Percentiles rank a stretch among this genome's conserved stretches.
These are phyloP conservation scores for Canavalia ensiformis DNA, from an alignment of 306 rosid genomes.

Conservation along the genomic window DNA sequence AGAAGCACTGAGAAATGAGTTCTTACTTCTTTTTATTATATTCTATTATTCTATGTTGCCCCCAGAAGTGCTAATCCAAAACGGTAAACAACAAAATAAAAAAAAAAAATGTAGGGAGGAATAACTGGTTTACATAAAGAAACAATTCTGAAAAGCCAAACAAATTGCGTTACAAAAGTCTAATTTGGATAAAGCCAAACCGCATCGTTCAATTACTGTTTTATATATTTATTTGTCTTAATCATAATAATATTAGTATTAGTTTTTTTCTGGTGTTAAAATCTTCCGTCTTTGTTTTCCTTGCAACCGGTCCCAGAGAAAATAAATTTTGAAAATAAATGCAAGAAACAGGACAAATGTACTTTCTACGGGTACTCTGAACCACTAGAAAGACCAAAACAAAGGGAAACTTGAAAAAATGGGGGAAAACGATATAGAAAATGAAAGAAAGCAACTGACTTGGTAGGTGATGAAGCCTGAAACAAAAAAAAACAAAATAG, in stretches of 20 bases:
- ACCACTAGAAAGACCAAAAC: constrained; percentile 37
- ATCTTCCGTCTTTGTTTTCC: constrained; percentile 22
- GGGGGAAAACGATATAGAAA: constrained; percentile 33
- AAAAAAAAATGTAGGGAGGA: neutral
- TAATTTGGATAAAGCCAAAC: constrained; percentile 19
- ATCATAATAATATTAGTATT: neutral
- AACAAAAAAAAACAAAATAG: neutral
- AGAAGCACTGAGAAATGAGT: neutral
- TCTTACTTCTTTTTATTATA: neutral
- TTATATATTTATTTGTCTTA: neutral
- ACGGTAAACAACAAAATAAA: neutral
- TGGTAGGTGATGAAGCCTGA: constrained; percentile 18
- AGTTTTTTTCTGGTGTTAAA: neutral
- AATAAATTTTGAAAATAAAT: constrained; percentile 17
- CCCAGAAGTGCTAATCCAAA: constrained; percentile 5
- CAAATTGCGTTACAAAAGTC: too few species aligned
- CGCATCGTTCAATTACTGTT: neutral
- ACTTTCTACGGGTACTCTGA: constrained; percentile 12
- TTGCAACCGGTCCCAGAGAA: constrained; percentile 7
- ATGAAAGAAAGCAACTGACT: constrained; percentile 36
- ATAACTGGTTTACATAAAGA: constrained; percentile 6
- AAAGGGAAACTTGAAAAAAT: neutral
- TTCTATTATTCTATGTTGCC: neutral
- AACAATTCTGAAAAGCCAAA: constrained; percentile 3
- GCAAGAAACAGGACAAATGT: constrained; percentile 36